Evolutionary conservation across 2,329 filamentous ascomycete genomes (phyloP), one percentile per base, ranked within the genome.

Genomic region (Talaromyces sp.): DNA sequence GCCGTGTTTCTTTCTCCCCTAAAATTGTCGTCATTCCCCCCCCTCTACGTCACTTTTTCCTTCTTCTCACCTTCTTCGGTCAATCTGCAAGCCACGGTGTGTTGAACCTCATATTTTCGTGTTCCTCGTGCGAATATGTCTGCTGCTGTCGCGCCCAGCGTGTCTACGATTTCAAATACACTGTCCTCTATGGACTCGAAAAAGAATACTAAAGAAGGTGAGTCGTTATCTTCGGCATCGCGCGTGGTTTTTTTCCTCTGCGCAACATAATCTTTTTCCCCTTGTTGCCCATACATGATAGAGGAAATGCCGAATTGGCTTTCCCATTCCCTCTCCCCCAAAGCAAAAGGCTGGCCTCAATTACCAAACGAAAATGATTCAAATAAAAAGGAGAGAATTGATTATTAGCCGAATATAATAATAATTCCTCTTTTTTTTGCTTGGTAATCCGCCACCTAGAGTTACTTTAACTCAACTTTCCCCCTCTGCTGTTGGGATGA

Each of bases 131-230:
- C 39, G 49, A 66, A 54, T 55, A 76, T 76, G 73, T 74, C 74
- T 65, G 70, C 73, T 62, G 69, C 68, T 40, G 70, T 75, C 55
- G 70, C 71, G 59, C 63, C 69, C 50, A 67, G 68, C 50, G 64
- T 65, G 44, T 70, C 74, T 43, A 67, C 68, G 58, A 65, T 61
- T 60, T 55, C 67, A 65, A 61, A 51, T 54, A 71, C 70, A 52
- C 66, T 73, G 50, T 71, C 73, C 47, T 67, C 73, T 60, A 76
- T 77, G 72, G 75, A 77, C 58, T 65, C 69, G 50, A 76, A 75
- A 61, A 76, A 73, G 58, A 66, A 65, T 49, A 60, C 60, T 52
- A 63, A 65, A 60, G 72, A 75, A 70, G 72, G 75, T 77, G 61
- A 56, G 71, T 70, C 47, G 53, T 54, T 58, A 37, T 42, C 32